Evolutionary conservation across 805 yeast species (phyloP).

Genomic region (Nakazawaea wyomingensis): DNA sequence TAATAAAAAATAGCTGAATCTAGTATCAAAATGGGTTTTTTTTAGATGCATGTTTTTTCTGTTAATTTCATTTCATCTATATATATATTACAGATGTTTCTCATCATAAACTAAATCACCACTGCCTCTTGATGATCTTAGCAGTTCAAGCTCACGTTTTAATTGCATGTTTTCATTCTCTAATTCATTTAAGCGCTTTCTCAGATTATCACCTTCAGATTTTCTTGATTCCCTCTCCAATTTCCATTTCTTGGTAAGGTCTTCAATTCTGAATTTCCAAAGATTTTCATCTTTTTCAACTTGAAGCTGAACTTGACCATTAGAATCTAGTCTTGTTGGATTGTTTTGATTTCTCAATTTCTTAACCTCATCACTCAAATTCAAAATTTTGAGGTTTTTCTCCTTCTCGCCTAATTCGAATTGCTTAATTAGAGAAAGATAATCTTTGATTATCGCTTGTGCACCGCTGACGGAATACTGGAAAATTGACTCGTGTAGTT

Average conservation of each 20-base stretch:
- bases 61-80: too few species aligned
- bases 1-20: neutral
- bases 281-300: conserved; percentile 16
- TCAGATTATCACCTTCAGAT: conserved; percentile 54
- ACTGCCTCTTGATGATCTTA: neutral
- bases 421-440: conserved; percentile 26
- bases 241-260: conserved; percentile 60
- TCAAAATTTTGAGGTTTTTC: neutral
- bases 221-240: conserved; percentile 66
- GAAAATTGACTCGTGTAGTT: conserved; percentile 27
- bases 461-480: conserved; percentile 58
- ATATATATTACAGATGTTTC: too few species aligned
- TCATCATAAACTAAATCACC: too few species aligned
- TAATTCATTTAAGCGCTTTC: conserved; percentile 43
- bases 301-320: neutral
- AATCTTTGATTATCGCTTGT: conserved; percentile 53
- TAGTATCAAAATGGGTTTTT: neutral
- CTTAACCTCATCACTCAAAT: conserved; percentile 5
- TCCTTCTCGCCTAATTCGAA: conserved; percentile 3
- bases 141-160: conserved; percentile 21
- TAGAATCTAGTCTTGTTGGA: neutral
- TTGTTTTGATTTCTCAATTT: neutral
- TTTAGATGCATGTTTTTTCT: neutral
- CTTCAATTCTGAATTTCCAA: conserved; percentile 49
- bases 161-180: conserved; percentile 49